Percentiles rank a stretch among this genome's conserved stretches.
phyloP scores from a whole-genome alignment of 2,329 filamentous ascomycete genomes.

The Aspergillus pseudoglaucus region DNA sequence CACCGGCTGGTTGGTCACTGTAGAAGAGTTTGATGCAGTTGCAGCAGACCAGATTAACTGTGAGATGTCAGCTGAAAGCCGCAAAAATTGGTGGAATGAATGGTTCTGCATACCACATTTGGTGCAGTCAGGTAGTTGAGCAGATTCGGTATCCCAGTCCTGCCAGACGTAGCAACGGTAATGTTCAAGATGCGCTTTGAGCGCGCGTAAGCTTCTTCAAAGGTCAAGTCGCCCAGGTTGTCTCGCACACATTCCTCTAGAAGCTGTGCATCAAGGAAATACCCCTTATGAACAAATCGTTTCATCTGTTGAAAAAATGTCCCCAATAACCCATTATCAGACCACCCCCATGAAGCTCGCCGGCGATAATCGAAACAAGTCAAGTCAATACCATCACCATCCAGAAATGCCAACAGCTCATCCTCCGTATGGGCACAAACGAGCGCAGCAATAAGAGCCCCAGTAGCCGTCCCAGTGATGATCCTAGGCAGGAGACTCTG shows the following conservation, averaged over 20 bases:
- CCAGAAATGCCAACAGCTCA: conserved; percentile 69
- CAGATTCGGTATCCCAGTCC: conserved; percentile 71
- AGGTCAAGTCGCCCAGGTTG: conserved; percentile 84
- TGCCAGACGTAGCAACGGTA: conserved; percentile 70
- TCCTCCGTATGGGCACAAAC: conserved; percentile 83
- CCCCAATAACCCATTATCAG: conserved; percentile 38
- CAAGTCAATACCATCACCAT: conserved; percentile 74
- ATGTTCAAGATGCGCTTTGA: conserved; percentile 89
- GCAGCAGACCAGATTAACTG: conserved; percentile 55
- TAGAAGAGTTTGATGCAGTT: conserved; percentile 39
- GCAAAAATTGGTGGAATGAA: not conserved
- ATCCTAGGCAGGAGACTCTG: conserved; percentile 78
- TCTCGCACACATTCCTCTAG: conserved; percentile 76
- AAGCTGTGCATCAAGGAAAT: conserved; percentile 75
- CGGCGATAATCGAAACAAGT: conserved; percentile 60
- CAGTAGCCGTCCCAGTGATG: conserved; percentile 84
- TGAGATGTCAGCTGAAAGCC: conserved; percentile 5
- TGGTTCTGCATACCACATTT: conserved; percentile 64
- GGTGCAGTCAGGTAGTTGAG: conserved; percentile 91
- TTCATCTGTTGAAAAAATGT: conserved; percentile 61
- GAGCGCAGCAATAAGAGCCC: conserved; percentile 80
- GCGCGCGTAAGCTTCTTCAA: conserved; percentile 81
- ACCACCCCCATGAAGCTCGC: conserved; percentile 14
- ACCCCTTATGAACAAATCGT: conserved; percentile 68
- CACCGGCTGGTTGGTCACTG: conserved; percentile 56